Conservation (phyloP, 371 early-diverging fungal species). For the Mucor mucedo region DNA sequence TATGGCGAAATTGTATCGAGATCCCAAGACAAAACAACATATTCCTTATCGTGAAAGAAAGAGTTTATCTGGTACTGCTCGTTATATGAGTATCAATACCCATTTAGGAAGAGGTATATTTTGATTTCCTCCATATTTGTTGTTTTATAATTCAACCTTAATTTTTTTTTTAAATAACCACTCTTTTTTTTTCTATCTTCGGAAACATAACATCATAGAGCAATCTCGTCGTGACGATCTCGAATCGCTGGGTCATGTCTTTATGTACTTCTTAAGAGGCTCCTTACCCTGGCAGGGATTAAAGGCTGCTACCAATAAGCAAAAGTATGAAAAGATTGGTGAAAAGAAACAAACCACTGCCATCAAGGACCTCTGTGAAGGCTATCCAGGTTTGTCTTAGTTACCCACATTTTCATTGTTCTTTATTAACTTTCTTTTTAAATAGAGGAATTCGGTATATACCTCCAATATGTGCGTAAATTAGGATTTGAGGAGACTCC, state of each 20-base stretch:
- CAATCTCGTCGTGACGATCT: constrained; percentile 97
- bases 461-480: constrained; percentile 72
- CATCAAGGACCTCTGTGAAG: constrained; percentile 88
- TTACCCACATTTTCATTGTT: neutral
- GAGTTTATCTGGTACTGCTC: constrained; percentile 93
- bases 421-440: neutral
- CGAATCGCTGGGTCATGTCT: constrained; percentile 96
- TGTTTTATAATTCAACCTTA: neutral
- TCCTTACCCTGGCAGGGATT: constrained; percentile 98
- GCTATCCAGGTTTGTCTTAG: constrained; percentile 64
- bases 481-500: constrained; percentile 94
- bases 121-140: constrained; percentile 5
- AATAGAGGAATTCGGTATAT: constrained; percentile 82
- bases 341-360: constrained; percentile 92
- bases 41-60: constrained; percentile 93
- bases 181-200: neutral
- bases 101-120: constrained; percentile 84
- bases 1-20: constrained; percentile 95
- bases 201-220: constrained; percentile 53
- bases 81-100: constrained; percentile 98
- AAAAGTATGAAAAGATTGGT: constrained; percentile 97
- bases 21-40: constrained; percentile 92
- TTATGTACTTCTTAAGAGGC: constrained; percentile 97
- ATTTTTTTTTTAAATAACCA: too few species aligned
- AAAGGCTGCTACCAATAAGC: constrained; percentile 96